These are phyloP conservation scores for Tephrocybe sp. DNA, from an alignment of 768 basidiomycete genomes.

Conservation along the genomic window DNA sequence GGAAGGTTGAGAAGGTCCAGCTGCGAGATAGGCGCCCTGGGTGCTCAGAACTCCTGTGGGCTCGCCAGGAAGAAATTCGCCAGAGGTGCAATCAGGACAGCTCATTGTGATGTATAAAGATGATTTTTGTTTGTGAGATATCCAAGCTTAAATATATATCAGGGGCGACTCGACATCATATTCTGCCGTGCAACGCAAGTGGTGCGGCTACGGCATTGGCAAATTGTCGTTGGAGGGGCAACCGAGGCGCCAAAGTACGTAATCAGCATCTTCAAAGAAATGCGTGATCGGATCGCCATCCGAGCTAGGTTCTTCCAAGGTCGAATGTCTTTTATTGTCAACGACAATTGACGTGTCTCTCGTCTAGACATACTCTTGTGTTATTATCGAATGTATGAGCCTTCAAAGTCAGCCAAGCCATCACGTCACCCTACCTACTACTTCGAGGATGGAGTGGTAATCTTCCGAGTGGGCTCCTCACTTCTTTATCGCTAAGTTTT, in stretches of 20 bases:
- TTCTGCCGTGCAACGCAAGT: neutral
- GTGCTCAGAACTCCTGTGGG: slow-evolving; percentile 39
- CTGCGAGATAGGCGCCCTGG: slow-evolving; percentile 42
- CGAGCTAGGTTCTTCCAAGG: too few relatives aligned
- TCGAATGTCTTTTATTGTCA: too few relatives aligned
- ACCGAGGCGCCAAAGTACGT: too few relatives aligned
- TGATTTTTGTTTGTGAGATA: too few relatives aligned
- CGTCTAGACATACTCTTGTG: too few relatives aligned
- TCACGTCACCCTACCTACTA: slow-evolving; percentile 4
- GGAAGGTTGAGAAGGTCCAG: slow-evolving; percentile 22
- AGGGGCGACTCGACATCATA: too few relatives aligned
- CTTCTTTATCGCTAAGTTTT: neutral
- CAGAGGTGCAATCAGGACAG: slow-evolving; percentile 45
- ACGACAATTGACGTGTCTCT: too few relatives aligned
- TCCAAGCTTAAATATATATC: too few relatives aligned
- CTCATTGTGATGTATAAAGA: slow-evolving; percentile 23
- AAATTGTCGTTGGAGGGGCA: neutral
- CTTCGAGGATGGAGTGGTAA: slow-evolving; percentile 1
- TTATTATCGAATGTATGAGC: too few relatives aligned
- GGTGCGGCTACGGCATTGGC: neutral
- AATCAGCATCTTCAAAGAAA: too few relatives aligned
- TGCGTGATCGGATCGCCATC: too few relatives aligned
- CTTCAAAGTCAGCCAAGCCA: too few relatives aligned
- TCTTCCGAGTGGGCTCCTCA: neutral
- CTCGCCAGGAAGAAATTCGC: slow-evolving; percentile 42